Evolutionary conservation across 2,329 filamentous ascomycete genomes (phyloP).

Genomic region (Ophiostoma australiae): DNA sequence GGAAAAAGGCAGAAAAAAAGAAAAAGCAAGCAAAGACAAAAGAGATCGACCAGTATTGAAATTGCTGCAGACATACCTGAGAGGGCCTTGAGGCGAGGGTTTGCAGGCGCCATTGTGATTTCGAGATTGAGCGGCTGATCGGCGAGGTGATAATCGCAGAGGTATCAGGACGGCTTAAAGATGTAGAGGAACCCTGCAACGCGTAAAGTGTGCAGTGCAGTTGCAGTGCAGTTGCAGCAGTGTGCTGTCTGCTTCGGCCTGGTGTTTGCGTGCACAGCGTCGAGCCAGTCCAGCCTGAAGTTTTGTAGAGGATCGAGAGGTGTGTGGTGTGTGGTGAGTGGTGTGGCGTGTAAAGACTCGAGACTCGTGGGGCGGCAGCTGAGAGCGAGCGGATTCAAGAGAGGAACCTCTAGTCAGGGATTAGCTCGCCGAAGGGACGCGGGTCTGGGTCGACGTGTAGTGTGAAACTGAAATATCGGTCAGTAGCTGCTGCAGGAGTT

Average conservation of each 20-base stretch:
- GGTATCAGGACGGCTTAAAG: slow-evolving; percentile 1
- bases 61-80: slow-evolving; percentile 48
- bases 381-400: background rate
- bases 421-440: slow-evolving; percentile 10
- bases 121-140: background rate
- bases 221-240: background rate
- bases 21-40: slow-evolving; percentile 27
- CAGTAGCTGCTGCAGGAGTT: background rate
- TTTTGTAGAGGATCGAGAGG: too few relatives aligned
- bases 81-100: slow-evolving; percentile 56
- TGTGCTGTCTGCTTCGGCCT: background rate
- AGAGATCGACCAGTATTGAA: background rate
- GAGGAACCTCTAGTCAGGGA: background rate
- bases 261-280: background rate
- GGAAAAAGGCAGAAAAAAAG: background rate
- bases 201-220: background rate
- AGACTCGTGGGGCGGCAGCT: slow-evolving; percentile 15
- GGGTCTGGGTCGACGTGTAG: slow-evolving; percentile 3
- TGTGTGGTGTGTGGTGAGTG: too few relatives aligned
- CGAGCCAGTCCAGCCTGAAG: background rate
- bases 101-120: slow-evolving; percentile 52
- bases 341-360: too few relatives aligned
- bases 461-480: slow-evolving; percentile 9
- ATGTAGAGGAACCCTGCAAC: slow-evolving; percentile 10
- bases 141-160: background rate